Evolutionary conservation across 176 grass and related monocot species (phyloP).

Genomic region (Thalia dealbata): DNA sequence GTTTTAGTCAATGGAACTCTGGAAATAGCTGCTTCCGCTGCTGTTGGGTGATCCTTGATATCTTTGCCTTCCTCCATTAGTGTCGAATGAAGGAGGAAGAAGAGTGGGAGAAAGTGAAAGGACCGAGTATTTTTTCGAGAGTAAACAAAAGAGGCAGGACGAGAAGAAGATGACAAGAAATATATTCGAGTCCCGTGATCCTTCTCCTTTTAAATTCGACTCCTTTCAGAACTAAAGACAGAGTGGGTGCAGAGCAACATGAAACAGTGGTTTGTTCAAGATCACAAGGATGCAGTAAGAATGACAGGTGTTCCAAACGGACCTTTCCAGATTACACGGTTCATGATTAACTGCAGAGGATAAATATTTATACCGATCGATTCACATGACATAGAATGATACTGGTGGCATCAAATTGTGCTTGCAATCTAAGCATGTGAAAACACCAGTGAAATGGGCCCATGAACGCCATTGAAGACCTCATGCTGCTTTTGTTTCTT

Average conservation of each 20-base stretch:
- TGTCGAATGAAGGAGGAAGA: background rate
- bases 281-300: background rate
- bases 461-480: background rate
- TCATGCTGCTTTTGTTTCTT: background rate
- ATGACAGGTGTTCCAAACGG: background rate
- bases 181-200: constrained; percentile 1
- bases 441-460: background rate
- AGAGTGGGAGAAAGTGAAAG: background rate
- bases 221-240: background rate
- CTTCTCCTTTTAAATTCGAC: background rate
- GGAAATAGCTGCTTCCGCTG: background rate
- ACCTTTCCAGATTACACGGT: background rate
- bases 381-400: background rate
- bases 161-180: constrained; percentile 11
- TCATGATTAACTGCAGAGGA: too few species aligned
- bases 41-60: too few species aligned
- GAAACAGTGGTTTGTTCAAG: background rate
- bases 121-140: background rate
- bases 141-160: background rate
- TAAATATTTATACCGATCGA: too few species aligned
- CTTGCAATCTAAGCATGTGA: background rate
- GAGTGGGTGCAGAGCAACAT: background rate
- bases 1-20: constrained; percentile 7
- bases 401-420: background rate
- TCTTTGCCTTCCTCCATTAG: background rate